Evolutionary conservation across 2,329 filamentous ascomycete genomes (phyloP), one percentile per base, ranked within the genome.

Genomic region (Trichoderma atrobrunneum): DNA sequence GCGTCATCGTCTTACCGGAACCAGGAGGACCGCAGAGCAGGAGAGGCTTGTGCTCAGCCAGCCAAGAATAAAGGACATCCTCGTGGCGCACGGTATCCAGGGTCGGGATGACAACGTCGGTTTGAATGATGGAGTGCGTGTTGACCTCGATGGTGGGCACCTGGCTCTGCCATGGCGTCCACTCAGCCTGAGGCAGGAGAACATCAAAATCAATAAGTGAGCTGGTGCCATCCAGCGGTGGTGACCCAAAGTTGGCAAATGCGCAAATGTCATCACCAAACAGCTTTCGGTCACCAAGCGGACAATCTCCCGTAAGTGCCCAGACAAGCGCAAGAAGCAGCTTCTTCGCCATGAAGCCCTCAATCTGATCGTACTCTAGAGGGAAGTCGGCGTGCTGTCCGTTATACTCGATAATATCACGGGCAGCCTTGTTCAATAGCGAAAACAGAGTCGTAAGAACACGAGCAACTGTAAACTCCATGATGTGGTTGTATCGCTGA

Each of bases 1-100:
- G 86, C 12, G 96, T 99, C 96, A 99, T 99, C 5, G 96, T 99
- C 86, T 99, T 99, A 87, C 96, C 96, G 66, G 96, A 99, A 85
- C 96, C 96, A 72, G 96, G 96, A 79, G 96, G 97, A 81, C 96
- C 97, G 80, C 96, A 99, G 18, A 99, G 91, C 67, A 99, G 86
- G 21, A 99, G 87, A 14, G 97, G 96, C 84, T 99, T 99, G 81
- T 99, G 96, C 81, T 99, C 96, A 18, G 97, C 96, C 59, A 99
- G 89, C 96, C 96, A 99, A 4, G 97, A 99, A 85, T 99, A 99
- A 18, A 99, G 87, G n/a, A 99, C 93, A 82, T 98, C 96, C 81
- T 99, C 96, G 77, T 99, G 96, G 34, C 96, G 93, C 59, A 99
- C 92, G 32, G 97, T 99, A 80, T 99, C 96, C 64, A 99, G 86